A percentile compares a stretch with the other conserved stretches of the same genome.
These are phyloP conservation scores for Neonectria hederae DNA, from an alignment of 2,329 filamentous ascomycete species.

Conservation along the genomic window DNA sequence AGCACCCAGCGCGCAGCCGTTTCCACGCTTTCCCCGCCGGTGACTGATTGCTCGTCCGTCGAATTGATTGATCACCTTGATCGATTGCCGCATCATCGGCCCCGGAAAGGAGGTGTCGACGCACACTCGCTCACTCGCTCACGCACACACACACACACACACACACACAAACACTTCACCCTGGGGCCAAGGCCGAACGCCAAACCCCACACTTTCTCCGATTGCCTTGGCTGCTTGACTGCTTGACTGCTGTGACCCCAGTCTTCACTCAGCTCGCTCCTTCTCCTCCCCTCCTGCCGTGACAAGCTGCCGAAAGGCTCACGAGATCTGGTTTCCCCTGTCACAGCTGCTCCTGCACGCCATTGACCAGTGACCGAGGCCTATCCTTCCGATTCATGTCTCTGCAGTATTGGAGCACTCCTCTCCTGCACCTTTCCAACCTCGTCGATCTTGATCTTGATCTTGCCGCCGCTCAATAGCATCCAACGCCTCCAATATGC, in stretches of 20 bases:
- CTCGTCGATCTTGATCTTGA: conserved; percentile 20
- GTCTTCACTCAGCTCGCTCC: conserved; percentile 18
- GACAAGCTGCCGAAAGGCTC: conserved; percentile 27
- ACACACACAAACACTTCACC: conserved; percentile 7
- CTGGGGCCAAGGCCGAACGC: background rate
- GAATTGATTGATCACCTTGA: conserved; percentile 14
- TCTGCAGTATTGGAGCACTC: conserved; percentile 41
- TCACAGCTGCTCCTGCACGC: conserved; percentile 17
- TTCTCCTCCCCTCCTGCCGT: conserved; percentile 28
- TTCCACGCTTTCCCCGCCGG: background rate
- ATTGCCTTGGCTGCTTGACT: conserved; percentile 9
- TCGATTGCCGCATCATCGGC: conserved; percentile 20
- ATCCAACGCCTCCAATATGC: conserved; percentile 49
- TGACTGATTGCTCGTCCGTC: conserved; percentile 5
- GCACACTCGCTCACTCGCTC: conserved; percentile 7
- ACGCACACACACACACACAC: conserved; percentile 1
- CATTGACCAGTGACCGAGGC: conserved; percentile 29
- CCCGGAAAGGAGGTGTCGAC: conserved; percentile 15
- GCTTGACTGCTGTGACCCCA: conserved; percentile 12
- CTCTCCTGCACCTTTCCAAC: conserved; percentile 23
- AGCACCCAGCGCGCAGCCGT: background rate
- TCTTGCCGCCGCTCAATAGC: conserved; percentile 27
- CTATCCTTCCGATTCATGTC: conserved; percentile 33
- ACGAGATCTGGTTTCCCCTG: conserved; percentile 21
- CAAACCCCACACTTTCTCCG: conserved; percentile 18